phyloP scores from a whole-genome alignment of 768 basidiomycete genomes.

The Calocybe gangraenosa region DNA sequence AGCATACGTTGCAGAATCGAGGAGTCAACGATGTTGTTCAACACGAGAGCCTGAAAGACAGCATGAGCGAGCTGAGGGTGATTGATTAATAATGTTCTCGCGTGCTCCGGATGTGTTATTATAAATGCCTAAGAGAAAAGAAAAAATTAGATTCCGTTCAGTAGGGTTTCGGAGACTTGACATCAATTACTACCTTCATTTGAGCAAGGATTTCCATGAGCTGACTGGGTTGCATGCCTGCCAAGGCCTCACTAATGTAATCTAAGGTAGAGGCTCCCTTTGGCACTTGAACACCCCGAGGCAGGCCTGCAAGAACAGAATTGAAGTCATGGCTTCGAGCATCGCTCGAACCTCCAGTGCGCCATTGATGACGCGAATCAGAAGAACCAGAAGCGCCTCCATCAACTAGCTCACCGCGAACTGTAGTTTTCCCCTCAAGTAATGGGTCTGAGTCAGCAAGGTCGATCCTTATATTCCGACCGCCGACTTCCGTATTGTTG shows the following conservation, averaged over 20 bases:
- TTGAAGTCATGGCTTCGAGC: constrained; percentile 38
- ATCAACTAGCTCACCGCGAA: constrained; percentile 77
- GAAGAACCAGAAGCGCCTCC: constrained; percentile 52
- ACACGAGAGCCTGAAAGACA: constrained; percentile 87
- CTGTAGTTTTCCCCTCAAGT: constrained; percentile 86
- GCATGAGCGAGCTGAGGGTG: constrained; percentile 97
- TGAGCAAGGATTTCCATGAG: constrained; percentile 93
- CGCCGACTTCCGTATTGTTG: constrained; percentile 88
- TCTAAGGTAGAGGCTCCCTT: constrained; percentile 73
- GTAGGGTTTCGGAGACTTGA: constrained; percentile 7
- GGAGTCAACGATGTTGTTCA: constrained; percentile 92
- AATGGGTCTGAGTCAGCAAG: constrained; percentile 91
- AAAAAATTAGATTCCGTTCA: constrained; percentile 6
- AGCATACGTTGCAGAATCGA: constrained; percentile 73
- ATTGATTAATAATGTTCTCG: constrained; percentile 67
- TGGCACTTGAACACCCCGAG: constrained; percentile 71
- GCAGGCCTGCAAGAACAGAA: constrained; percentile 62
- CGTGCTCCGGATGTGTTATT: constrained; percentile 87
- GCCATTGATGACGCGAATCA: constrained; percentile 53
- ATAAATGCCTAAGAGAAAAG: constrained; percentile 70
- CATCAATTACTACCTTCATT: constrained; percentile 83
- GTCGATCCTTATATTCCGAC: constrained; percentile 90
- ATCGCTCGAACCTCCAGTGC: constrained; percentile 37
- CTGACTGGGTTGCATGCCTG: constrained; percentile 76
- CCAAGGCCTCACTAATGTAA: constrained; percentile 81